Conservation (phyloP, 495 filamentous ascomycete genomes). For the Astrothelium subdiscretum region DNA sequence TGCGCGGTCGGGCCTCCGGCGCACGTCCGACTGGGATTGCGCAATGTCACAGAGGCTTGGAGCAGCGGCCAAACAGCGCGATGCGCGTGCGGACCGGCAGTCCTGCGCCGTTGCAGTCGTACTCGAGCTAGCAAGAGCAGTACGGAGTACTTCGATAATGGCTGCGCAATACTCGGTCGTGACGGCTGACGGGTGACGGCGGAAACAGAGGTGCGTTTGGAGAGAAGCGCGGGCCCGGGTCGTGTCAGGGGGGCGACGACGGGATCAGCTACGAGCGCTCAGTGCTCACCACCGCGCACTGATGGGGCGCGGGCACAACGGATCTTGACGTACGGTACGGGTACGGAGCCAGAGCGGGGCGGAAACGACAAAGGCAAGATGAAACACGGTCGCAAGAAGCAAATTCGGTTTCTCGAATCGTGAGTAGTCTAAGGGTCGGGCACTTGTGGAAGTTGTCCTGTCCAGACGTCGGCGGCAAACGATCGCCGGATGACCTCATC, state of each 20-base stretch:
- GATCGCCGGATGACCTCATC: constrained; percentile 1
- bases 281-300: neutral
- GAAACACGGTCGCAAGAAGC: neutral
- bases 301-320: neutral
- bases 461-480: neutral
- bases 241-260: neutral
- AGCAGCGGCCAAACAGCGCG: neutral
- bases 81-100: neutral
- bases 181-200: neutral
- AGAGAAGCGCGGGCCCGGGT: neutral
- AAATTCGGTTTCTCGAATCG: no score
- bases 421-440: no score
- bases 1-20: neutral
- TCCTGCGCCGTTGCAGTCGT: neutral
- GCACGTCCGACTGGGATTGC: neutral
- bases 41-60: neutral
- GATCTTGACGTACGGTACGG: neutral
- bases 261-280: neutral
- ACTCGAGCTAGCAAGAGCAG: neutral
- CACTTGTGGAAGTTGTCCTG: neutral
- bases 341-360: neutral
- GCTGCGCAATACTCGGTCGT: neutral
- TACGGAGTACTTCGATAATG: no score
- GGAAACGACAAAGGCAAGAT: neutral
- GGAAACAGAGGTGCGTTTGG: neutral